Conservation (phyloP, 2,329 filamentous ascomycete species). For the Alternaria angustiovoidea region DNA sequence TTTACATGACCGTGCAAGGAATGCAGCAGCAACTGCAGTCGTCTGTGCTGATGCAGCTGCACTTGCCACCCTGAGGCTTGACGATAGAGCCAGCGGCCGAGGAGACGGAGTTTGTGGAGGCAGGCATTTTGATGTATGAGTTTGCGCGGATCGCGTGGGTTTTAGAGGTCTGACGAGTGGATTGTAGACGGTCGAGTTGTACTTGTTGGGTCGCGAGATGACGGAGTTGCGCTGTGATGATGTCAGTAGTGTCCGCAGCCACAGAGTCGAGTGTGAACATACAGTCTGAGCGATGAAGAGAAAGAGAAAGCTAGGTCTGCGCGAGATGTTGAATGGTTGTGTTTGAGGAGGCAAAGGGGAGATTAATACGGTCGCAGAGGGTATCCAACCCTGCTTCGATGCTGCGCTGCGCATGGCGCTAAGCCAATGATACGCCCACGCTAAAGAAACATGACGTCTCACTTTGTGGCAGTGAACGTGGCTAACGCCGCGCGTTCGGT, state of each 20-base stretch:
- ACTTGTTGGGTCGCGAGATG: neutral
- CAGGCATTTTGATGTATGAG: conserved; percentile 36
- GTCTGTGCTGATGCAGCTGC: conserved; percentile 40
- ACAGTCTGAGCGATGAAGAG: neutral
- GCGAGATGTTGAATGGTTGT: neutral
- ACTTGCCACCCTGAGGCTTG: conserved; percentile 46
- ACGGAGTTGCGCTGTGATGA: conserved; percentile 4
- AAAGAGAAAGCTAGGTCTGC: neutral
- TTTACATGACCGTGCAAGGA: conserved; percentile 50
- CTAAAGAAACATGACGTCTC: conserved; percentile 32
- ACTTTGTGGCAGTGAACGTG: conserved; percentile 29
- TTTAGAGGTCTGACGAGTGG: neutral
- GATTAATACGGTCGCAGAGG: conserved; percentile 20
- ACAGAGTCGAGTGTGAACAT: neutral
- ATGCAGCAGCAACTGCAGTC: conserved; percentile 47
- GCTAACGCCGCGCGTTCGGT: conserved; percentile 1
- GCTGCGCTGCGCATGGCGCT: conserved; percentile 20
- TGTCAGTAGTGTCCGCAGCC: conserved; percentile 1
- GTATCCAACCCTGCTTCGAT: conserved; percentile 27
- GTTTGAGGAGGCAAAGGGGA: conserved; percentile 14
- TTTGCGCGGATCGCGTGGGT: neutral
- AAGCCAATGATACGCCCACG: conserved; percentile 24
- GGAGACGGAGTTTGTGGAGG: conserved; percentile 42
- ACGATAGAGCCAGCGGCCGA: conserved; percentile 43
- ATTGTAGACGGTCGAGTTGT: neutral